Percentiles rank a stretch among this genome's conserved stretches.
Conservation (phyloP, 164 flowering plant genomes). For the Dillenia suffruticosa region DNA sequence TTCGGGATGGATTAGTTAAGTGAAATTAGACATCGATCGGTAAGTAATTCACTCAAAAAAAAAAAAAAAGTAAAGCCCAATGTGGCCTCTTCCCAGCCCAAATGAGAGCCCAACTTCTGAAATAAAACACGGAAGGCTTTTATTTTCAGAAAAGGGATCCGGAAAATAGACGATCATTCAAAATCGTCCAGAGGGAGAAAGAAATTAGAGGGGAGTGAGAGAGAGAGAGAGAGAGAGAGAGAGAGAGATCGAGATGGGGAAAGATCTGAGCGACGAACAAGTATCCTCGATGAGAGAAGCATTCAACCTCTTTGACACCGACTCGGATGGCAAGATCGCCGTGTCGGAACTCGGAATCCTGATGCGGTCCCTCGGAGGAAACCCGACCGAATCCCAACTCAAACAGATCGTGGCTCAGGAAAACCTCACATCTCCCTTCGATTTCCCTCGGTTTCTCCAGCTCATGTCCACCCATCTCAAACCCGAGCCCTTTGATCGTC, state of each 20-base stretch:
- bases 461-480: slow-evolving; percentile 83
- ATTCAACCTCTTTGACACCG: slow-evolving; percentile 90
- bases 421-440: slow-evolving; percentile 75
- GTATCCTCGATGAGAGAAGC: slow-evolving; percentile 87
- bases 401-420: slow-evolving; percentile 70
- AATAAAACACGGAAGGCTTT: no score
- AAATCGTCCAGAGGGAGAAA: no score
- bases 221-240: slow-evolving; percentile 6
- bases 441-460: slow-evolving; percentile 70
- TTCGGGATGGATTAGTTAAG: no score
- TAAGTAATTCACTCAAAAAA: no score
- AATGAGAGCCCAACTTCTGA: no score
- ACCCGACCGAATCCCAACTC: slow-evolving; percentile 91
- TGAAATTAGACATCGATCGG: no score
- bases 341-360: slow-evolving; percentile 90
- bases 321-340: slow-evolving; percentile 80
- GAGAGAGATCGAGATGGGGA: slow-evolving; percentile 46
- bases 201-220: no score
- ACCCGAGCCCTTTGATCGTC: slow-evolving; percentile 87
- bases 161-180: no score
- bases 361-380: slow-evolving; percentile 93
- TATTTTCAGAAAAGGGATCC: no score
- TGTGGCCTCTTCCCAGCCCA: no score
- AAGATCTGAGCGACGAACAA: slow-evolving; percentile 81
- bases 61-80: no score